A percentile compares a stretch with the other conserved stretches of the same genome.
These are phyloP conservation scores for Nemania serpens DNA, from an alignment of 2,329 filamentous ascomycete species.

Conservation along the genomic window DNA sequence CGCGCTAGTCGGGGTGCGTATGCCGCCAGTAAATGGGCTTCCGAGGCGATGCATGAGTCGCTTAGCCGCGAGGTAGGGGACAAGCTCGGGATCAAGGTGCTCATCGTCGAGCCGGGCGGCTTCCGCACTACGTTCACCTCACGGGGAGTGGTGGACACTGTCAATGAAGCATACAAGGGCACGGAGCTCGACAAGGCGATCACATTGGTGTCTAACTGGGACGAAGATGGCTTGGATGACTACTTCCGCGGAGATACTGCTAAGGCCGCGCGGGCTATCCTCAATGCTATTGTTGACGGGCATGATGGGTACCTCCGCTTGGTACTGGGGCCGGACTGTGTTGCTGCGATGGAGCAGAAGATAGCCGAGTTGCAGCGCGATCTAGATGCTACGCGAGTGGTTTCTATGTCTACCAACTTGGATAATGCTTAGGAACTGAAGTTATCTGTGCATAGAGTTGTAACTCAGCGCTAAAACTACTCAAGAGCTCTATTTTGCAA, in stretches of 20 bases:
- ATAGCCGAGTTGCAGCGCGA: constrained; percentile 17
- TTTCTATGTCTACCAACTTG: constrained; percentile 21
- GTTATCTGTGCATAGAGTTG: constrained; percentile 3
- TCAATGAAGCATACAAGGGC: constrained; percentile 23
- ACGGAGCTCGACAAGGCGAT: constrained; percentile 18
- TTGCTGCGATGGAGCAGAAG: constrained; percentile 22
- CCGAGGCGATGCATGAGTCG: constrained; percentile 20
- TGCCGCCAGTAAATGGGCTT: constrained; percentile 25
- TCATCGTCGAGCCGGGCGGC: constrained; percentile 23
- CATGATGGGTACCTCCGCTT: constrained; percentile 23
- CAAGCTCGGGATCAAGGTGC: constrained; percentile 22
- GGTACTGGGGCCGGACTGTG: constrained; percentile 20
- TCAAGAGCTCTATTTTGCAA: too few species aligned
- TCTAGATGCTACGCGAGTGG: constrained; percentile 20
- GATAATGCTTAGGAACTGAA: constrained; percentile 9
- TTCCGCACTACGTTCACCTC: constrained; percentile 23
- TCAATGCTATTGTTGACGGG: constrained; percentile 20
- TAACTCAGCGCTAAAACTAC: too few species aligned
- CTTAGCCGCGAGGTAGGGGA: constrained; percentile 22
- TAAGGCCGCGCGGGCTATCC: constrained; percentile 19
- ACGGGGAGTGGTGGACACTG: constrained; percentile 8
- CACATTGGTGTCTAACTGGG: constrained; percentile 9
- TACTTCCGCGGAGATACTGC: constrained; percentile 21
- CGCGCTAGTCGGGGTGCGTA: constrained; percentile 20
- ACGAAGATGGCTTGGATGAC: constrained; percentile 4